A percentile compares a stretch with the other conserved stretches of the same genome.
Evolutionary conservation across 108 stramenopile genomes (phyloP).

Genomic region (Asterionellopsis glacialis): DNA sequence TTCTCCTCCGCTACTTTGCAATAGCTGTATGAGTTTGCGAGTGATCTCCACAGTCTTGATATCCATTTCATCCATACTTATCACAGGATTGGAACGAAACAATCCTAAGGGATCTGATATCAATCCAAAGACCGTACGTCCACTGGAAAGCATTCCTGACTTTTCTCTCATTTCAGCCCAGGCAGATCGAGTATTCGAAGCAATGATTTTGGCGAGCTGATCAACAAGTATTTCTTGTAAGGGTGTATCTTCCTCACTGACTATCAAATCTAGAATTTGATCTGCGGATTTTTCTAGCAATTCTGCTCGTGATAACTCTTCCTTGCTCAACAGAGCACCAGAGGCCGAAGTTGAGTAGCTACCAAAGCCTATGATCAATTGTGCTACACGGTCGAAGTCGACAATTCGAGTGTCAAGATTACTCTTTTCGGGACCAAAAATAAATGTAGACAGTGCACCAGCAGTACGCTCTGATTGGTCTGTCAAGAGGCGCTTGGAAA

Average conservation of each 20-base stretch:
- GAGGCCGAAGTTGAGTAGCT: slow-evolving; percentile 71
- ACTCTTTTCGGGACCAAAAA: slow-evolving; percentile 87
- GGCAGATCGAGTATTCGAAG: slow-evolving; percentile 51
- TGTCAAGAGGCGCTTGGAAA: slow-evolving; percentile 86
- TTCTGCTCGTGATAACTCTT: slow-evolving; percentile 37
- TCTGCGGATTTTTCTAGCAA: slow-evolving; percentile 54
- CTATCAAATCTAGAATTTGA: slow-evolving; percentile 68
- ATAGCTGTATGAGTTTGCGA: slow-evolving; percentile 45
- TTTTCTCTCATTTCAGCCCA: slow-evolving; percentile 59
- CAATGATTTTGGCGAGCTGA: slow-evolving; percentile 78
- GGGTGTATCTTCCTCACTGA: slow-evolving; percentile 78
- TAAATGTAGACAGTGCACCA: slow-evolving; percentile 84
- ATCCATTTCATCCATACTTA: slow-evolving; percentile 60
- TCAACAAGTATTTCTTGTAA: slow-evolving; percentile 76
- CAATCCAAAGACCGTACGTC: slow-evolving; percentile 67
- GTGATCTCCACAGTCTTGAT: slow-evolving; percentile 75
- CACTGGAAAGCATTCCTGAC: slow-evolving; percentile 62
- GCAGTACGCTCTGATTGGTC: slow-evolving; percentile 81
- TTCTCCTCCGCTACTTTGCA: slow-evolving; percentile 14
- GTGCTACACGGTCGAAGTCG: slow-evolving; percentile 75
- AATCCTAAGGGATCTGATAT: slow-evolving; percentile 85
- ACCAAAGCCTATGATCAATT: slow-evolving; percentile 76
- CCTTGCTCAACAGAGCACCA: slow-evolving; percentile 49
- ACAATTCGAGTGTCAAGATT: slow-evolving; percentile 64
- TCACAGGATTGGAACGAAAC: slow-evolving; percentile 69